Base-by-base conservation (phyloP, 129 eudicot species). In the Gnaphalium uliginosum region DNA sequence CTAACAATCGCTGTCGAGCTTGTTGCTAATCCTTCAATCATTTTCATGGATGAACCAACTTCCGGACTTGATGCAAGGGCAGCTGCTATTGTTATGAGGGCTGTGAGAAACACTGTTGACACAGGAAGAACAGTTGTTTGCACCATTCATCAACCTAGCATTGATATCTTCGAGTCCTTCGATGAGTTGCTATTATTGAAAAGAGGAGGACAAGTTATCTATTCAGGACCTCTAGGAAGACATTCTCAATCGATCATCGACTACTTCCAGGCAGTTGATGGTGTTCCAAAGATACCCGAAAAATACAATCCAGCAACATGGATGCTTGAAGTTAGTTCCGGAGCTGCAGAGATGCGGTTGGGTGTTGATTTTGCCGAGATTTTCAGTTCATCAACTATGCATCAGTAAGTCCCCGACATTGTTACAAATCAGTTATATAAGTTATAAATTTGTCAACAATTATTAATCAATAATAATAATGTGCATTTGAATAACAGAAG, bases 11-110 rank as follows among this genome's bases (percentile, higher is more conserved):
- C 98, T 17, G 96, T 92, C 11, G 98, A 92, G 71, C 93, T 92
- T n/a, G 98, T 92, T 33, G 94, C 98, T 6, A 92, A 92, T 80
- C 98, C 98, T 43, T 92, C 98, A 9, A 92, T 92, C 63, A 87
- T 92, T 35, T 92, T 92, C 69, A 92, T 92, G 97, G 97, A 92
- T 46, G 98, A 92, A 79, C 98, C 98, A 6, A 92, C 98, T 73
- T 92, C 98, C 0, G 98, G 98, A 25, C 90, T 92, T 41, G 98
- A 92, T 83, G 98, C 98, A 21, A 82, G 98, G 68, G 98, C 98
- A 58, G 98, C 98, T 11, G 98, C 98, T 56, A 92, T 92, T 72
- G 97, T 92, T 25, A 92, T 89, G 96, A 87, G 97, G 81, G 87
- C 97, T 6, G 97, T 92, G 69, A 85, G 97, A 76, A 89, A 92